A percentile compares a stretch with the other conserved stretches of the same genome.
phyloP scores from a whole-genome alignment of 2,329 filamentous ascomycete species.

The Penicillium rolfsii region DNA sequence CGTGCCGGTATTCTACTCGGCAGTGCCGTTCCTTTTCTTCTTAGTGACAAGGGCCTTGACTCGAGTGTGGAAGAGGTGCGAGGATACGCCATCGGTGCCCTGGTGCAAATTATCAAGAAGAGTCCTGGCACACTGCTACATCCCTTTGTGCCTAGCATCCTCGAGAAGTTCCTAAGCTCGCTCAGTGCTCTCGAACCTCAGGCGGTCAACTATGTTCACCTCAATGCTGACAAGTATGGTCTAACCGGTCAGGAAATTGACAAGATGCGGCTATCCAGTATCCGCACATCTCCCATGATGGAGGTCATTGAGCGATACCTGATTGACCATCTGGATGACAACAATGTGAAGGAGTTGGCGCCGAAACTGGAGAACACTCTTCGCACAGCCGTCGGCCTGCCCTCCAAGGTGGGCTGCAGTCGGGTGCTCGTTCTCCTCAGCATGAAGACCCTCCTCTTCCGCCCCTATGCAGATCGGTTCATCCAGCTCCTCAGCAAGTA shows the following conservation, averaged over 20 bases:
- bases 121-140: slow-evolving; percentile 74
- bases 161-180: slow-evolving; percentile 78
- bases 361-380: slow-evolving; percentile 76
- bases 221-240: slow-evolving; percentile 82
- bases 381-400: slow-evolving; percentile 84
- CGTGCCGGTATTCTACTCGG: slow-evolving; percentile 78
- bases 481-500: slow-evolving; percentile 78
- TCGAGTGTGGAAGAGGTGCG: slow-evolving; percentile 87
- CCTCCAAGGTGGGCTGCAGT: slow-evolving; percentile 89
- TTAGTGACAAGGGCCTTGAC: slow-evolving; percentile 87
- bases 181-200: slow-evolving; percentile 88
- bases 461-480: slow-evolving; percentile 73
- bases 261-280: slow-evolving; percentile 77
- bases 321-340: slow-evolving; percentile 78
- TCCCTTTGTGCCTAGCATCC: slow-evolving; percentile 78
- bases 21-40: slow-evolving; percentile 84
- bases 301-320: slow-evolving; percentile 84
- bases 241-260: slow-evolving; percentile 89
- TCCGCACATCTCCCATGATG: slow-evolving; percentile 85
- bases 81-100: slow-evolving; percentile 76
- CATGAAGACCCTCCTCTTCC: slow-evolving; percentile 74
- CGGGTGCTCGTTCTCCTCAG: slow-evolving; percentile 82
- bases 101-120: slow-evolving; percentile 88
- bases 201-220: slow-evolving; percentile 87
- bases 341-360: slow-evolving; percentile 74